These are phyloP conservation scores for Nicotiana obtusifolia DNA, from an alignment of 257 asterid species.

Conservation along the genomic window DNA sequence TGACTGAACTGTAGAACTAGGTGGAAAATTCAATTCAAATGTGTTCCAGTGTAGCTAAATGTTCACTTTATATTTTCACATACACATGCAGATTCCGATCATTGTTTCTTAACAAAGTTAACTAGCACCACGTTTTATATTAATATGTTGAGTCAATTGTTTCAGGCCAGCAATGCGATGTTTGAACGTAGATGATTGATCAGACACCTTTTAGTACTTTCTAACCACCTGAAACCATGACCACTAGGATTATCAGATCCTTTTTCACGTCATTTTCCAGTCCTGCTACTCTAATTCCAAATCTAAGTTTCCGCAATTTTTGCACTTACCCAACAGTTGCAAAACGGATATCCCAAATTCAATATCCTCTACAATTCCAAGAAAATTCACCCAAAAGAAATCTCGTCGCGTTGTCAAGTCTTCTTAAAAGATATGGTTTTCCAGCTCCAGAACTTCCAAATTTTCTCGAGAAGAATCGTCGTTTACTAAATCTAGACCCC, in stretches of 20 bases:
- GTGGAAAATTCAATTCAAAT: neutral
- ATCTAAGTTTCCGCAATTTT: neutral
- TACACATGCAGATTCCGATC: too few species aligned
- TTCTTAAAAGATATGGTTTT: conserved; percentile 63
- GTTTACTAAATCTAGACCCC: conserved; percentile 37
- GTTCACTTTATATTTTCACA: neutral
- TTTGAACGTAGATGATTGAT: neutral
- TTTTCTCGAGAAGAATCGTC: conserved; percentile 43
- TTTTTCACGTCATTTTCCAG: conserved; percentile 13
- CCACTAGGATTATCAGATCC: conserved; percentile 13
- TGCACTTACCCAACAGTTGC: conserved; percentile 16
- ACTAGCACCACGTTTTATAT: too few species aligned
- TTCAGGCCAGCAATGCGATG: neutral
- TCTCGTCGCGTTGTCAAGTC: conserved; percentile 34
- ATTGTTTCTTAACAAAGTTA: too few species aligned
- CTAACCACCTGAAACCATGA: conserved; percentile 15
- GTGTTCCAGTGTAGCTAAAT: neutral
- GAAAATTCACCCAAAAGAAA: conserved; percentile 14
- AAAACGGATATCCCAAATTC: conserved; percentile 16
- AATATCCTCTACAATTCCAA: conserved; percentile 13
- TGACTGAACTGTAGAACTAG: neutral
- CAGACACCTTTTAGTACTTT: neutral
- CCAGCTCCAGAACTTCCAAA: conserved; percentile 30
- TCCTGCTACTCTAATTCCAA: neutral
- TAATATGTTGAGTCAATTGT: too few species aligned